Base-by-base conservation (phyloP, 2,329 filamentous ascomycete genomes). In the Trichophyton benhamiae region DNA sequence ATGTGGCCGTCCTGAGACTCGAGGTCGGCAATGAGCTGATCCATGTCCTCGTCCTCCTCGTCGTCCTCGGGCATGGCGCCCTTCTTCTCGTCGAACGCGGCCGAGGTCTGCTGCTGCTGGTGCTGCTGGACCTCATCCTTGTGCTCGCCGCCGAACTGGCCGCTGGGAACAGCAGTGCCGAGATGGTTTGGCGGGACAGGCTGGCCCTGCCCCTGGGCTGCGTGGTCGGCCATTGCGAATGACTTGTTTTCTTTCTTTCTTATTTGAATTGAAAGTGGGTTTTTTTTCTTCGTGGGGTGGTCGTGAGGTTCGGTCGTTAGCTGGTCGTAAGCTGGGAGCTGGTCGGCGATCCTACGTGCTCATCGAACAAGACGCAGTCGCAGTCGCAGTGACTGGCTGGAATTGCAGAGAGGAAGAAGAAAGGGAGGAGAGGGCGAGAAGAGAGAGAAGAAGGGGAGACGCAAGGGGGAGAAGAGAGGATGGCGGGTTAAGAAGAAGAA, bases 21-120 rank as follows among this genome's bases (percentile, higher is more conserved):
- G 67, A 95, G 86, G 69, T 94, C 89, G 74, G 91, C 87, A 67
- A 95, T 95, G 70, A 95, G 81, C 70, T 86, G 84, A 71, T 95
- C 88, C 67, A 95, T 90, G 72, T 92, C 87, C 77, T 90, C 87
- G 69, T 90, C 87, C 53, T 88, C 87, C 22, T 91, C 87, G 57
- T 89, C 86, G 4, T 86, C 85, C 33, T 82, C 82, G 22, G 62
- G 57, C 27, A 61, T 65, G 25, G 62, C 58, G 55, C 64, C 64
- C 59, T 68, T 66, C 59, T 68, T 66, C 61, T 68, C 60, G 38
- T 44, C 46, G 33, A 59, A 60, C 25, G 44, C 58, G 30, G 57
- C 46, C 22, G 57, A 13, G 33, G 33, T 38, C 33, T 38, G 38
- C 17, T 52, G 20, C 8, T 52, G 48, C 22, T 30, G 25, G 52